Evolutionary conservation across 179 eudicot genomes (phyloP).

Genomic region (Gypsophila paniculata): DNA sequence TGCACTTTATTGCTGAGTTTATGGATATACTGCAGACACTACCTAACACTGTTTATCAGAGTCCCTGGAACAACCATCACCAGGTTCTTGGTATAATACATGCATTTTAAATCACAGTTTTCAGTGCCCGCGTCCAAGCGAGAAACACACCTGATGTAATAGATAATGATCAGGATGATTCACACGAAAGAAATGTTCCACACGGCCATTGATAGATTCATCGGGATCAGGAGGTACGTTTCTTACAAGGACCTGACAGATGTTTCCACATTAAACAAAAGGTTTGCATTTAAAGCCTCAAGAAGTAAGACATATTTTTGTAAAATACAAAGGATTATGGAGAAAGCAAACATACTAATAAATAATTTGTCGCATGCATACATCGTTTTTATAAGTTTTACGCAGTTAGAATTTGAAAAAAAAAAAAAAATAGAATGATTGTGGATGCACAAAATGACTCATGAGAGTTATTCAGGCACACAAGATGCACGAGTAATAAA

Average conservation of each 20-base stretch:
- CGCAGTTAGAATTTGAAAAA: not conserved
- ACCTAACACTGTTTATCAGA: not conserved
- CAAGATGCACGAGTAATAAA: not conserved
- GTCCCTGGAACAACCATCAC: not conserved
- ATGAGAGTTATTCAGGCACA: not conserved
- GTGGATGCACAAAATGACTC: not conserved
- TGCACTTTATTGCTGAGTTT: not conserved
- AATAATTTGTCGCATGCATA: not conserved
- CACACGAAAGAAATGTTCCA: slow-evolving; percentile 89
- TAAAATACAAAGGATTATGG: not conserved
- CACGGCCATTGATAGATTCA: slow-evolving; percentile 79
- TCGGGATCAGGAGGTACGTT: slow-evolving; percentile 87
- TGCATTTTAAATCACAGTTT: not conserved
- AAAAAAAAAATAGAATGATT: not conserved
- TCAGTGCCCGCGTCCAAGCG: not conserved
- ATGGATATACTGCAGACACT: slow-evolving; percentile 1
- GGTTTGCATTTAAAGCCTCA: not conserved
- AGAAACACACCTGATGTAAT: slow-evolving; percentile 61
- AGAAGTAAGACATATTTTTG: not conserved
- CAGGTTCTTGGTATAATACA: not conserved
- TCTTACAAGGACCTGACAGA: slow-evolving; percentile 76
- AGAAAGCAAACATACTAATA: not conserved
- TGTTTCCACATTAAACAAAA: slow-evolving; percentile 7
- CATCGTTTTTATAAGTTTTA: not conserved
- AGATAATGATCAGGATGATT: slow-evolving; percentile 88